Evolutionary conservation across 257 asterid genomes (phyloP).

Genomic region (Anisodus acutangulus): DNA sequence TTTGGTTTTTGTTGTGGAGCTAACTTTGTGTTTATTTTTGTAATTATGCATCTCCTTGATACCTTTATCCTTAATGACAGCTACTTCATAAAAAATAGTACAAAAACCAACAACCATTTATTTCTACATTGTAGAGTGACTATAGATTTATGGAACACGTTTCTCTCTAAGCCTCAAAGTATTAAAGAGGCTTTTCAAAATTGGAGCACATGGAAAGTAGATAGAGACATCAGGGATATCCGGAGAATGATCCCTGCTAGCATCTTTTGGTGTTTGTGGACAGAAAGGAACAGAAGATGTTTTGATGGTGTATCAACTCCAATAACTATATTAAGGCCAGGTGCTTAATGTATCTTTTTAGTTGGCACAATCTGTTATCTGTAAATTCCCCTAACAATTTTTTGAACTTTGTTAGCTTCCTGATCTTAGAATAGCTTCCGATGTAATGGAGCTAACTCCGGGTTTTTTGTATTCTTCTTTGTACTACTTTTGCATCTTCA

Average conservation of each 20-base stretch:
- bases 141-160: neutral
- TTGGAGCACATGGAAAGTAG: neutral
- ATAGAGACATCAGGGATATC: neutral
- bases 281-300: neutral
- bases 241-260: neutral
- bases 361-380: neutral
- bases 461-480: neutral
- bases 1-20: neutral
- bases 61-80: neutral
- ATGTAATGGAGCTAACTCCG: slow-evolving; percentile 1
- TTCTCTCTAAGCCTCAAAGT: neutral
- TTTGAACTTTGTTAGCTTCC: neutral
- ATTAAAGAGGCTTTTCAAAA: neutral
- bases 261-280: neutral
- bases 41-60: neutral
- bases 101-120: neutral
- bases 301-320: neutral
- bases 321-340: neutral
- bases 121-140: neutral
- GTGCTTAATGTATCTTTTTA: neutral
- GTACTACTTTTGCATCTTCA: slow-evolving; percentile 1
- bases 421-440: neutral
- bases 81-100: neutral
- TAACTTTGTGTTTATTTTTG: neutral
- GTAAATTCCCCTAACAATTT: neutral